These are phyloP conservation scores for Yamadazyma songkhlaensis DNA, from an alignment of 1,139 yeast species.

Conservation along the genomic window DNA sequence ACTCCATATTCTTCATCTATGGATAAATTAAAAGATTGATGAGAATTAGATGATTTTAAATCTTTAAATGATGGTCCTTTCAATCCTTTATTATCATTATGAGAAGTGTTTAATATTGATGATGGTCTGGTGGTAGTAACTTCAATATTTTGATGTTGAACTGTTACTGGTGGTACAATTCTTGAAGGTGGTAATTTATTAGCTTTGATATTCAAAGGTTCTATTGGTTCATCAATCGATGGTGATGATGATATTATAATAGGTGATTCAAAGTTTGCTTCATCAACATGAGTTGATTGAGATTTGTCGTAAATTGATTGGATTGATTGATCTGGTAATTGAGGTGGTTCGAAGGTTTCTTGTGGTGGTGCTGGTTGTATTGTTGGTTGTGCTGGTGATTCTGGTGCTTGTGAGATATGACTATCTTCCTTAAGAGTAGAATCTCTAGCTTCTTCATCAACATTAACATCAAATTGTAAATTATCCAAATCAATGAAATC, in stretches of 20 bases:
- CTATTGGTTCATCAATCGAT: conserved; percentile 14
- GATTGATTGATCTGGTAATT: background rate
- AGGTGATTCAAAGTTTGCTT: conserved; percentile 10
- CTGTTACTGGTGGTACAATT: conserved; percentile 9
- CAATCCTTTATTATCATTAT: conserved; percentile 41
- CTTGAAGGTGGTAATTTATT: conserved; percentile 8
- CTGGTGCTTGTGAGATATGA: background rate
- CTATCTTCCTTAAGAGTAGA: too few species aligned
- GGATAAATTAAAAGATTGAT: conserved; percentile 42
- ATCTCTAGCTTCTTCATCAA: background rate
- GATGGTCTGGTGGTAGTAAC: conserved; percentile 6
- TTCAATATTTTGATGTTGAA: background rate
- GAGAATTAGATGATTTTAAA: conserved; percentile 36
- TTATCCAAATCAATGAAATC: conserved; percentile 62
- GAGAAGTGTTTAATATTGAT: background rate
- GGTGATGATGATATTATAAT: conserved; percentile 15
- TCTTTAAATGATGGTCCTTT: conserved; percentile 54
- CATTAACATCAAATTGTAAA: conserved; percentile 16
- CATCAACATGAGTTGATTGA: background rate
- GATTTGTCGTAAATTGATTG: background rate
- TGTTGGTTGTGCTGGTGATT: background rate
- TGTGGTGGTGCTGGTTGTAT: background rate
- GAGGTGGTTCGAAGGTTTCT: background rate
- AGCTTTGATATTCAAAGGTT: conserved; percentile 13
- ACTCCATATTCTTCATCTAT: conserved; percentile 33